These are phyloP conservation scores for Aspergillus sp. DNA, from an alignment of 2,329 filamentous ascomycete species.

Conservation along the genomic window DNA sequence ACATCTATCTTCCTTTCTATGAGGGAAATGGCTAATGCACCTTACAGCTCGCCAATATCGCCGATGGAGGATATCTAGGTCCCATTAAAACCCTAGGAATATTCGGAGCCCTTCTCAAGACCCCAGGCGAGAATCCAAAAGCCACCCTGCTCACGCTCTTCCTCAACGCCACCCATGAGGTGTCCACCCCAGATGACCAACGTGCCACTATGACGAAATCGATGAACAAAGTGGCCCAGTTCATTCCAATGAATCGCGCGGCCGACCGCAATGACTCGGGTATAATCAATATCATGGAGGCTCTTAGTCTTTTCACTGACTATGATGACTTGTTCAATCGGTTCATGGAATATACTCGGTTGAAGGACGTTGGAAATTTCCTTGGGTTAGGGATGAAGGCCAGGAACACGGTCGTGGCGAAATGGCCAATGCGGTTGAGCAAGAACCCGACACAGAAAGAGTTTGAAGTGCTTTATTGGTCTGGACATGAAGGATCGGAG, in stretches of 20 bases:
- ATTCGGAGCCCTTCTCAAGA: slow-evolving; percentile 32
- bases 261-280: slow-evolving; percentile 1
- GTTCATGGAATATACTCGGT: slow-evolving; percentile 1
- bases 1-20: neutral
- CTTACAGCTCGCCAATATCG: slow-evolving; percentile 37
- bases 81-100: slow-evolving; percentile 13
- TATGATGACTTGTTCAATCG: slow-evolving; percentile 9
- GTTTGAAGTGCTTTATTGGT: slow-evolving; percentile 21
- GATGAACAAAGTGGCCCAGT: slow-evolving; percentile 4
- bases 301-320: neutral
- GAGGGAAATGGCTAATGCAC: neutral
- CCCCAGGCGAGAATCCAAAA: slow-evolving; percentile 27
- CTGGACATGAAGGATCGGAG: slow-evolving; percentile 12
- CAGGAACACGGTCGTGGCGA: slow-evolving; percentile 27
- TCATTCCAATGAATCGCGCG: neutral
- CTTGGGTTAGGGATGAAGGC: slow-evolving; percentile 20
- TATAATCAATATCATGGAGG: neutral
- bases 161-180: slow-evolving; percentile 30
- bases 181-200: neutral
- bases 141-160: slow-evolving; percentile 42
- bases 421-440: slow-evolving; percentile 27
- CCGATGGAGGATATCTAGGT: slow-evolving; percentile 32
- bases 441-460: slow-evolving; percentile 21
- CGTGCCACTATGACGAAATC: neutral
- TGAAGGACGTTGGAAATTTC: slow-evolving; percentile 3